Evolutionary conservation across 192 early-diverging fungal genomes (phyloP).

Genomic region (Backusella sp.): DNA sequence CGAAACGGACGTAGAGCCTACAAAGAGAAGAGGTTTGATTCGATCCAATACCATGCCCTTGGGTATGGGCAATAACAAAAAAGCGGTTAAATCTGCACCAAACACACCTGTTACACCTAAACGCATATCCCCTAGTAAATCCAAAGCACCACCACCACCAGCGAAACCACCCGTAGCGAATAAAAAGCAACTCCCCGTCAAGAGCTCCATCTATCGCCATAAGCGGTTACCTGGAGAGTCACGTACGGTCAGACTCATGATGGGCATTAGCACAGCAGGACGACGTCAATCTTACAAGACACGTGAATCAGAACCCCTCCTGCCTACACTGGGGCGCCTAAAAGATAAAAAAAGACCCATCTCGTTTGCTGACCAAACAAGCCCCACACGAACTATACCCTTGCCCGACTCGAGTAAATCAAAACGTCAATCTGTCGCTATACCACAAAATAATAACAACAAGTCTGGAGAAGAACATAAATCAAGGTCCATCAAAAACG

Average conservation of each 20-base stretch:
- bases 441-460: constrained; percentile 1
- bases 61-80: background rate
- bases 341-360: constrained; percentile 16
- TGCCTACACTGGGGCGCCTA: background rate
- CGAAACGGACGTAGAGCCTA: background rate
- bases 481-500: background rate
- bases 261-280: constrained; percentile 22
- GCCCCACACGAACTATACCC: background rate
- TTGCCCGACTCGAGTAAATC: background rate
- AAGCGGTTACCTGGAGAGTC: constrained; percentile 22
- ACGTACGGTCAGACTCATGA: constrained; percentile 25
- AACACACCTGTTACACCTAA: background rate
- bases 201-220: constrained; percentile 16
- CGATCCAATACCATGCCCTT: constrained; percentile 12
- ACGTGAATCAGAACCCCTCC: background rate
- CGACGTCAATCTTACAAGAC: background rate
- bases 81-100: background rate
- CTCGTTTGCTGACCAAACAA: constrained; percentile 2
- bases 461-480: background rate
- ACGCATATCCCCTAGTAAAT: constrained; percentile 4
- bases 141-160: background rate
- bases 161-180: background rate
- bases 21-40: background rate
- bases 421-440: constrained; percentile 20
- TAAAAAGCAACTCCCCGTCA: constrained; percentile 10